These are phyloP conservation scores for Pelargonium exstipulatum DNA, from an alignment of 441 rosid genomes.

Conservation along the genomic window DNA sequence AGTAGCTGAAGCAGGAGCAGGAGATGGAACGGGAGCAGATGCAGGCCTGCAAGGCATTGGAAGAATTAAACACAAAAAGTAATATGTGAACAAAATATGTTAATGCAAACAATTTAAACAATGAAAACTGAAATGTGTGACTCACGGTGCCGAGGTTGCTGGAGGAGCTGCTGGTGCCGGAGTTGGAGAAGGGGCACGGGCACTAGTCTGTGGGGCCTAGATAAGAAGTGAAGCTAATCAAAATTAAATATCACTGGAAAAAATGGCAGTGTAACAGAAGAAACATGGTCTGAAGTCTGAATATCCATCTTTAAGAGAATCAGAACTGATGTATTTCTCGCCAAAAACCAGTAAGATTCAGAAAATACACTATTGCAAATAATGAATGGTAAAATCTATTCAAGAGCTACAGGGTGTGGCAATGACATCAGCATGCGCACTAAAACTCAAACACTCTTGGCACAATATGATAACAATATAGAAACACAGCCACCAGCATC, in stretches of 20 bases:
- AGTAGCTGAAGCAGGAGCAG: slow-evolving; percentile 23
- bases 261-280: slow-evolving; percentile 2
- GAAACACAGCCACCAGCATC: background rate
- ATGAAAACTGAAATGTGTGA: slow-evolving; percentile 10
- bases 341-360: background rate
- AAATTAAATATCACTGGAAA: background rate
- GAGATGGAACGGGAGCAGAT: slow-evolving; percentile 25
- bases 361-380: background rate
- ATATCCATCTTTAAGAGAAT: background rate
- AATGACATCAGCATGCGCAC: background rate
- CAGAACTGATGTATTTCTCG: background rate
- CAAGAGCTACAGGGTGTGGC: background rate
- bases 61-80: background rate
- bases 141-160: slow-evolving; percentile 30
- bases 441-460: background rate
- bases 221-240: background rate
- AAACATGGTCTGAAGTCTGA: background rate
- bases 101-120: background rate
- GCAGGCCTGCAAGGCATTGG: slow-evolving; percentile 30
- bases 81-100: background rate
- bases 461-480: background rate
- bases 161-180: slow-evolving; percentile 33
- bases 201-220: slow-evolving; percentile 44
- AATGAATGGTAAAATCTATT: background rate
- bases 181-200: slow-evolving; percentile 29